These are phyloP conservation scores for Zasmidium citrigriseum DNA, from an alignment of 2,329 filamentous ascomycete genomes.

Conservation along the genomic window DNA sequence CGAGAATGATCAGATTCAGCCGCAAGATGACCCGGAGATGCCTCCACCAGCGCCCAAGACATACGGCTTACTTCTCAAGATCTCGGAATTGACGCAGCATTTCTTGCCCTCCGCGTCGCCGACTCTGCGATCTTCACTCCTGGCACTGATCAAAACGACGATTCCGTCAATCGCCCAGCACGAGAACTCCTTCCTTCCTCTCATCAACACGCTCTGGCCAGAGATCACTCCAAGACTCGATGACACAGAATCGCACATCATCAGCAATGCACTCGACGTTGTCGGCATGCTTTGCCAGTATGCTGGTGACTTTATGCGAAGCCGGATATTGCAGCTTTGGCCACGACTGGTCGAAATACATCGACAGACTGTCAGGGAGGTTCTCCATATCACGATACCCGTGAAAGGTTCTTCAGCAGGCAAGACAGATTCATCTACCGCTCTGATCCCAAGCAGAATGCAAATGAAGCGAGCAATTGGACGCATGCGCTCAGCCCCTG, in stretches of 20 bases:
- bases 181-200: constrained; percentile 80
- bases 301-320: constrained; percentile 79
- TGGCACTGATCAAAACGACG: constrained; percentile 74
- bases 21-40: constrained; percentile 30
- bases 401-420: constrained; percentile 3
- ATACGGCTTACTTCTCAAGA: constrained; percentile 77
- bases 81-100: constrained; percentile 81
- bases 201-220: constrained; percentile 90
- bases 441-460: not conserved
- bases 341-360: constrained; percentile 33
- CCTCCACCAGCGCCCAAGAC: constrained; percentile 71
- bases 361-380: constrained; percentile 8
- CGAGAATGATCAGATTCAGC: constrained; percentile 21
- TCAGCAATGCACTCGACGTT: constrained; percentile 68
- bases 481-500: constrained; percentile 21
- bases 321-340: constrained; percentile 76
- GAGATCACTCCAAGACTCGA: constrained; percentile 69
- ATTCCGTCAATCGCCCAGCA: constrained; percentile 71
- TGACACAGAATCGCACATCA: constrained; percentile 68
- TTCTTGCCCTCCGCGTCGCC: constrained; percentile 86
- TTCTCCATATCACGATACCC: constrained; percentile 10
- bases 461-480: constrained; percentile 17
- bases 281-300: constrained; percentile 68
- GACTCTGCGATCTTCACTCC: constrained; percentile 72
- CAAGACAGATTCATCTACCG: not conserved